Percentiles rank a stretch among this genome's conserved stretches.
phyloP scores from a whole-genome alignment of 2,329 filamentous ascomycete genomes.

The Penicillium frequentans region DNA sequence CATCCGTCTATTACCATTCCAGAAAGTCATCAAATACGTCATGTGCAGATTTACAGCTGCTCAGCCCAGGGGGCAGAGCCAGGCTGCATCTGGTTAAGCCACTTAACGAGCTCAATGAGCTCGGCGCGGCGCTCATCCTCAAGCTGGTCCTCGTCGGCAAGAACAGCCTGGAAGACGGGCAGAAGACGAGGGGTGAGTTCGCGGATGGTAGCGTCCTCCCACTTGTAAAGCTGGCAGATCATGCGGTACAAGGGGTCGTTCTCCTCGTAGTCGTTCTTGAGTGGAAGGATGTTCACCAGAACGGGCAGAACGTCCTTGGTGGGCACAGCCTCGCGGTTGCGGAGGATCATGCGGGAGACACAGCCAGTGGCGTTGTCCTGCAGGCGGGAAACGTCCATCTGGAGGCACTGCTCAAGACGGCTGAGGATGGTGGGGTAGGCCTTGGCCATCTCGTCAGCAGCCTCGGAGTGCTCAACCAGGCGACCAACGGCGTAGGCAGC shows the following conservation, averaged over 20 bases:
- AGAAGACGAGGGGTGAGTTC: constrained; percentile 48
- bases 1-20: constrained; percentile 28
- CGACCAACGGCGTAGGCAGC: constrained; percentile 89
- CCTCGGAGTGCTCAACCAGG: constrained; percentile 76
- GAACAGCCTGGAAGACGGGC: constrained; percentile 49
- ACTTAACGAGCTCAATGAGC: constrained; percentile 50
- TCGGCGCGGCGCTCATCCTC: constrained; percentile 50
- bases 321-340: constrained; percentile 79
- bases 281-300: constrained; percentile 74
- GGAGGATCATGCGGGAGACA: constrained; percentile 86
- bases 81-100: constrained; percentile 47
- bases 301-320: constrained; percentile 78
- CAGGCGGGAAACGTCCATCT: constrained; percentile 74
- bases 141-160: constrained; percentile 48
- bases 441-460: constrained; percentile 70
- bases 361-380: constrained; percentile 94
- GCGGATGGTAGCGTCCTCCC: constrained; percentile 47
- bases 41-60: constrained; percentile 30
- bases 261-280: constrained; percentile 94
- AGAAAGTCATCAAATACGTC: constrained; percentile 13
- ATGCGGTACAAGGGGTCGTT: constrained; percentile 92
- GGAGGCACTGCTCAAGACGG: constrained; percentile 83
- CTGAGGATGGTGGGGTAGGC: constrained; percentile 74
- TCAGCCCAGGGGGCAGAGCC: constrained; percentile 41
- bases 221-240: constrained; percentile 75